These are phyloP conservation scores for Ophiocordyceps camponoti-leonardi DNA, from an alignment of 2,329 filamentous ascomycete species.

Conservation along the genomic window DNA sequence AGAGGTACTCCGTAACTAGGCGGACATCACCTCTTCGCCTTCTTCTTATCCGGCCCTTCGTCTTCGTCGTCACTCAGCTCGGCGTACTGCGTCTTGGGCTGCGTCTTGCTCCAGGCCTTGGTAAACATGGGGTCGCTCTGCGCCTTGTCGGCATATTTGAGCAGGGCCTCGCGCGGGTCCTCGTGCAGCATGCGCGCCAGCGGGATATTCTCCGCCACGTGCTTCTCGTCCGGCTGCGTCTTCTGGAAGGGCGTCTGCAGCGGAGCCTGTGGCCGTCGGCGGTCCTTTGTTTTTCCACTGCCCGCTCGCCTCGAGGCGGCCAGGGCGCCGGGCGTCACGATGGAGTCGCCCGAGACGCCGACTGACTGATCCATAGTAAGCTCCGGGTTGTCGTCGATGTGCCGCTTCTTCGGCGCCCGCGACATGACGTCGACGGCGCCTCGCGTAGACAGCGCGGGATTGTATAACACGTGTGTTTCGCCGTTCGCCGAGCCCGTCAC, in stretches of 20 bases:
- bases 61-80: constrained; percentile 78
- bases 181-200: constrained; percentile 89
- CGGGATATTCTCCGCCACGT: constrained; percentile 76
- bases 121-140: constrained; percentile 91
- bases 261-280: constrained; percentile 70
- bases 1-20: no score
- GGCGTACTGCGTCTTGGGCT: constrained; percentile 82
- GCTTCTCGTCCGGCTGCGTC: constrained; percentile 73
- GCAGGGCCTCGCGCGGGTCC: constrained; percentile 79
- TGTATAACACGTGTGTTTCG: constrained; percentile 81
- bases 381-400: constrained; percentile 83
- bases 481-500: constrained; percentile 83
- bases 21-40: constrained; percentile 28
- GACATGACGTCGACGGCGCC: constrained; percentile 85
- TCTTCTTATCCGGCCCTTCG: constrained; percentile 50
- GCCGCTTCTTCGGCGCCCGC: constrained; percentile 81
- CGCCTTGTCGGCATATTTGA: constrained; percentile 89
- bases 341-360: constrained; percentile 69
- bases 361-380: constrained; percentile 70
- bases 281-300: constrained; percentile 61
- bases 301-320: constrained; percentile 37
- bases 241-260: constrained; percentile 80
- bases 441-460: constrained; percentile 60
- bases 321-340: constrained; percentile 51
- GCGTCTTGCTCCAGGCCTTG: constrained; percentile 79